Percentiles rank a stretch among this genome's conserved stretches.
phyloP scores from a whole-genome alignment of 495 filamentous ascomycete genomes.

The Parathielavia hyrcaniae region DNA sequence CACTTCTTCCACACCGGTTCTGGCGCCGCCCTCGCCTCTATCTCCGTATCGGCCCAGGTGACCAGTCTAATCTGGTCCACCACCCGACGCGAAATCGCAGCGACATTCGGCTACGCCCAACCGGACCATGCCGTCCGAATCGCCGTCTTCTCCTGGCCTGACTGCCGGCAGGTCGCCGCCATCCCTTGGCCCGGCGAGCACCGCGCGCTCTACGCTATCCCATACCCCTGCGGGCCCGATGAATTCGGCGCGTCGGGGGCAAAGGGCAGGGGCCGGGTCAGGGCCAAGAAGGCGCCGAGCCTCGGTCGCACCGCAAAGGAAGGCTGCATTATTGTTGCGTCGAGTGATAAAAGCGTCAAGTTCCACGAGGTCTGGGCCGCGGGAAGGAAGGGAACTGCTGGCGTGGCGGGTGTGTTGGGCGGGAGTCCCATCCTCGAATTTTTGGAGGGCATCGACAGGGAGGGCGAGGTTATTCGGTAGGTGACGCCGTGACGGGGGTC shows the following conservation, averaged over 20 bases:
- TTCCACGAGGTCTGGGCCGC: slow-evolving; percentile 93
- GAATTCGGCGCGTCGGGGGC: slow-evolving; percentile 17
- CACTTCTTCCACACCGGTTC: slow-evolving; percentile 90
- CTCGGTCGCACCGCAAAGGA: slow-evolving; percentile 61
- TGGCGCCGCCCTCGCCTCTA: slow-evolving; percentile 79
- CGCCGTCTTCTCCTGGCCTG: slow-evolving; percentile 93
- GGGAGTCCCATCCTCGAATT: slow-evolving; percentile 85
- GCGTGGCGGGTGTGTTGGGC: slow-evolving; percentile 62
- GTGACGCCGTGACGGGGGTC: not conserved
- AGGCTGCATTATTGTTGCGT: slow-evolving; percentile 89
- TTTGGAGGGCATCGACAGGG: slow-evolving; percentile 77
- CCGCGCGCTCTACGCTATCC: slow-evolving; percentile 67
- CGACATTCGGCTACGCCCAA: slow-evolving; percentile 92
- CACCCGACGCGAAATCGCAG: slow-evolving; percentile 77
- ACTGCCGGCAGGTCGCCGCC: slow-evolving; percentile 78
- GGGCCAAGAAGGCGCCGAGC: slow-evolving; percentile 4
- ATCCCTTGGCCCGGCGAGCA: slow-evolving; percentile 85
- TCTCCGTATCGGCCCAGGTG: slow-evolving; percentile 88
- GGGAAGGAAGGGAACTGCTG: slow-evolving; percentile 49
- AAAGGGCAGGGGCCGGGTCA: not conserved
- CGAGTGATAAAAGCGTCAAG: slow-evolving; percentile 88
- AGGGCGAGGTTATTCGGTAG: slow-evolving; percentile 56
- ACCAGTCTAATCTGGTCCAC: slow-evolving; percentile 89
- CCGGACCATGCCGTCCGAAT: slow-evolving; percentile 88
- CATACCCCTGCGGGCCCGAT: slow-evolving; percentile 56